phyloP scores from a whole-genome alignment of 129 eudicot species.

The Flaveria trinervia region DNA sequence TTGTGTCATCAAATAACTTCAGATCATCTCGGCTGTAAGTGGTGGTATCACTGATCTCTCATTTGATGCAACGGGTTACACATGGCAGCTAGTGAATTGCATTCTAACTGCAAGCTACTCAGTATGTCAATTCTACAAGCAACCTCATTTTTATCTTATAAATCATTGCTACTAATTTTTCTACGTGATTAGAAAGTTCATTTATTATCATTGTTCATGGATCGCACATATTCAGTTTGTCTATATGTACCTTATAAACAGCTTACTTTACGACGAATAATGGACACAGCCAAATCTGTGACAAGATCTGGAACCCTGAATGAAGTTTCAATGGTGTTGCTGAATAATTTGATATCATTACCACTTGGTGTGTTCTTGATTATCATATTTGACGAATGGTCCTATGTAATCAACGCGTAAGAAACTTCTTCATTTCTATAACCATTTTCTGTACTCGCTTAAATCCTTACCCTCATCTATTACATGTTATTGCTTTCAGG shows the following conservation, averaged over 20 bases:
- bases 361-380: constrained; percentile 70
- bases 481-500: constrained; percentile 37
- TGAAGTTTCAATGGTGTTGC: constrained; percentile 82
- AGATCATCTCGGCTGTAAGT: constrained; percentile 79
- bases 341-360: constrained; percentile 65
- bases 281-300: constrained; percentile 74
- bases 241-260: constrained; percentile 34
- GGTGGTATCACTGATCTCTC: constrained; percentile 86
- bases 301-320: constrained; percentile 79
- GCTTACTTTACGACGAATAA: constrained; percentile 72
- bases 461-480: constrained; percentile 6
- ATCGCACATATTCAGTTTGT: neutral
- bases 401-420: constrained; percentile 61
- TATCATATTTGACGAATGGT: constrained; percentile 67
- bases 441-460: neutral
- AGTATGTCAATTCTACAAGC: constrained; percentile 38
- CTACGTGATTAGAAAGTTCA: neutral
- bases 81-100: constrained; percentile 71
- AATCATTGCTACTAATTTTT: neutral
- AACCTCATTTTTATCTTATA: neutral
- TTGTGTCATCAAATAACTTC: constrained; percentile 19
- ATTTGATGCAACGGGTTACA: constrained; percentile 62
- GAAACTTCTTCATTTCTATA: constrained; percentile 13
- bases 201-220: neutral
- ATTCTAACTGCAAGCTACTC: constrained; percentile 85